Evolutionary conservation across 176 grass and related monocot genomes (phyloP).

Genomic region (Avena atlantica): DNA sequence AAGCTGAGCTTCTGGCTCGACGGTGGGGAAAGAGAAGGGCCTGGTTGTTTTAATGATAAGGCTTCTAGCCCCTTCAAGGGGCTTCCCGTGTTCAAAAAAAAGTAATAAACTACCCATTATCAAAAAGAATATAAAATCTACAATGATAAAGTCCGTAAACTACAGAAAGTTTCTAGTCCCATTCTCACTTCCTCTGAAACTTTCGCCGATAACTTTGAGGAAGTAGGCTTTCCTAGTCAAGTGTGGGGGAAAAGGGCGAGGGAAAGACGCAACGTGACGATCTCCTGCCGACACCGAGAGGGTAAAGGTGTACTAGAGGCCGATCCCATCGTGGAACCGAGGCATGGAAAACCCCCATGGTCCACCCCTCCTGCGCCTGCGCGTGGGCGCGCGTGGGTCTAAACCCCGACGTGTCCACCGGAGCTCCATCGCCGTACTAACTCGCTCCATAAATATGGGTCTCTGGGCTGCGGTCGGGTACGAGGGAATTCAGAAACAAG

Average conservation of each 20-base stretch:
- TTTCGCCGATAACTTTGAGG: background rate
- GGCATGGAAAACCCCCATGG: background rate
- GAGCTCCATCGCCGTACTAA: background rate
- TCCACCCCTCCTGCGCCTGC: background rate
- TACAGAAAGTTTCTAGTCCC: no score
- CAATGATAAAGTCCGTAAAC: no score
- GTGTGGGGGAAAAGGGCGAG: background rate
- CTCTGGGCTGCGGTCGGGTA: background rate
- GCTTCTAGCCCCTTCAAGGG: no score
- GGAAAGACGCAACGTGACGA: background rate
- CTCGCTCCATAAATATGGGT: background rate
- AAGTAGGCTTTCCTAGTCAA: background rate
- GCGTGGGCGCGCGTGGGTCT: background rate
- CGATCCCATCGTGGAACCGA: slow-evolving; percentile 13
- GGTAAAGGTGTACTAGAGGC: background rate
- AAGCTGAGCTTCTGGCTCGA: no score
- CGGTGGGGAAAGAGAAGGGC: no score
- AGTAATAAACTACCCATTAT: no score
- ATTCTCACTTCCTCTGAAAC: background rate
- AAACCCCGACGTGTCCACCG: slow-evolving; percentile 2
- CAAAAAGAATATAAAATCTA: no score
- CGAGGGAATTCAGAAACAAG: background rate
- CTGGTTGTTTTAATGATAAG: no score
- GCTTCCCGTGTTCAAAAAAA: no score
- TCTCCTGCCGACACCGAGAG: background rate